Percentiles rank a stretch among this genome's conserved stretches.
phyloP scores from a whole-genome alignment of 139 green algal species.

The Chlamydomonas schloesseri region DNA sequence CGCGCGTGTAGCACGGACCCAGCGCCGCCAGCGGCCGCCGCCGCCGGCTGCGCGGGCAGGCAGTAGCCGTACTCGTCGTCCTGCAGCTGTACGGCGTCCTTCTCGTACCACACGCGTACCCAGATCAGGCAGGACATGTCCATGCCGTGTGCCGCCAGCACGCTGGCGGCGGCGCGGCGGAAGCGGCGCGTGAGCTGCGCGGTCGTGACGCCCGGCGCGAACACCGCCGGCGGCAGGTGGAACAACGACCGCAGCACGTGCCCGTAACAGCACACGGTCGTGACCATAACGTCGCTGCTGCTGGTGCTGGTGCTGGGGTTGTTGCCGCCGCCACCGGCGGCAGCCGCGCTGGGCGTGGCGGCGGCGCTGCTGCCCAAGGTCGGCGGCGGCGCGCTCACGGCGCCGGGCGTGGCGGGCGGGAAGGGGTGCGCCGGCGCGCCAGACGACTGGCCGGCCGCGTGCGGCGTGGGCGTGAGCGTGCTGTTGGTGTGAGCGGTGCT shows the following conservation, averaged over 20 bases:
- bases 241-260: slow-evolving; percentile 38
- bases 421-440: too few relatives aligned
- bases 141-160: slow-evolving; percentile 35
- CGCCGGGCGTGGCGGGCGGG: too few relatives aligned
- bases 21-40: neutral
- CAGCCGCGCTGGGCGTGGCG: neutral
- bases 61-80: slow-evolving; percentile 31
- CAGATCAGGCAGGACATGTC: slow-evolving; percentile 22
- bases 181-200: slow-evolving; percentile 32
- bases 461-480: too few relatives aligned
- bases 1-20: neutral
- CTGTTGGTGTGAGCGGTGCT: too few relatives aligned
- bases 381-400: neutral
- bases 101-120: slow-evolving; percentile 44
- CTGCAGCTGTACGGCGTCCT: neutral
- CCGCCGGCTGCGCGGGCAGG: neutral
- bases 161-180: neutral
- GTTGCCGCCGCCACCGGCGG: neutral
- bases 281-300: slow-evolving; percentile 50
- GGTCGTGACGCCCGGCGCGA: slow-evolving; percentile 16
- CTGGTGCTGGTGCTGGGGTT: neutral
- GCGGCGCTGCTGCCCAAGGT: neutral
- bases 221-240: slow-evolving; percentile 41
- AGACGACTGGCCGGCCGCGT: too few relatives aligned
- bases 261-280: slow-evolving; percentile 35